Conservation (phyloP, 2,329 filamentous ascomycete species). For the Metarhizium robertsii region DNA sequence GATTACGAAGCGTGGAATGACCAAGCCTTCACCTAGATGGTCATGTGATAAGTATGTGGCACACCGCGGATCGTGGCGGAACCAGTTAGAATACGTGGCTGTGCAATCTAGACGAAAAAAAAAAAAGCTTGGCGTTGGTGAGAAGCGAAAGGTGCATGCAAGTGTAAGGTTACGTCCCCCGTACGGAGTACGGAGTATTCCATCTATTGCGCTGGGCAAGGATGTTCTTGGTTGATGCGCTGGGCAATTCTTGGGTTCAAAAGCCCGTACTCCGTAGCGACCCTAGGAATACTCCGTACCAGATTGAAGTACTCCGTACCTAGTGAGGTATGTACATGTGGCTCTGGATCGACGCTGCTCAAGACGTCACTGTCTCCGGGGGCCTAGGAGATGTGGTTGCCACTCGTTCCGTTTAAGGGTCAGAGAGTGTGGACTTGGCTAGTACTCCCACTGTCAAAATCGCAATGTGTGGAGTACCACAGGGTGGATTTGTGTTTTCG, state of each 20-base stretch:
- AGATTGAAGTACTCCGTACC: not conserved
- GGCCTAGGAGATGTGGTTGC: not conserved
- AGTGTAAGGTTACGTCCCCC: not conserved
- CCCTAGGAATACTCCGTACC: too few relatives aligned
- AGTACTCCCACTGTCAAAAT: too few relatives aligned
- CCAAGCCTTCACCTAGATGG: not conserved
- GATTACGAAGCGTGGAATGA: slow-evolving; percentile 1
- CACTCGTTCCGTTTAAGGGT: too few relatives aligned
- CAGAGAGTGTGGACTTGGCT: too few relatives aligned
- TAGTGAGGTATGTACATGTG: not conserved
- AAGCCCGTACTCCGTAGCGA: not conserved
- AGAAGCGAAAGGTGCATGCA: not conserved
- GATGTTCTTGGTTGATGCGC: slow-evolving; percentile 5
- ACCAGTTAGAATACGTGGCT: slow-evolving; percentile 12
- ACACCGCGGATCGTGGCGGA: slow-evolving; percentile 16
- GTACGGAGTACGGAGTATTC: not conserved
- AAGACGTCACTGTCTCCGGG: slow-evolving; percentile 5
- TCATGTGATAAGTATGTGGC: slow-evolving; percentile 16
- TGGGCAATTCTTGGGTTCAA: not conserved
- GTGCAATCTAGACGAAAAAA: slow-evolving; percentile 7
- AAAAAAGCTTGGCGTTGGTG: slow-evolving; percentile 5
- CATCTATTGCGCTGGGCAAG: slow-evolving; percentile 9
- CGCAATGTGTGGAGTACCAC: too few relatives aligned
- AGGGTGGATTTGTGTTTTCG: too few relatives aligned
- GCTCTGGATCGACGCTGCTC: slow-evolving; percentile 13